Conservation (phyloP, 345 rosid species). For the Salix koriyanagi region DNA sequence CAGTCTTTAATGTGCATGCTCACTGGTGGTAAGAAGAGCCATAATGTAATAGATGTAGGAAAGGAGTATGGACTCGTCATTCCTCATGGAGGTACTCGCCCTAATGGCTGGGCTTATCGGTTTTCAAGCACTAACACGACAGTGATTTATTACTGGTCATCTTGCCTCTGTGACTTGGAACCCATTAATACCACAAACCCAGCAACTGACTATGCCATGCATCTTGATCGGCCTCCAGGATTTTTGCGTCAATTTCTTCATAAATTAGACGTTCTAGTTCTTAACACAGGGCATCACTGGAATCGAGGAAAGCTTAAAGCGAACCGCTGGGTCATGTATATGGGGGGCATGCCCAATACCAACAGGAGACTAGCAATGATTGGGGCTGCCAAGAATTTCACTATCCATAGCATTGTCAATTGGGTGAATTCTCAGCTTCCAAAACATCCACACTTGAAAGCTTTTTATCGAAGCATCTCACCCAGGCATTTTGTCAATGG, state of each 20-base stretch:
- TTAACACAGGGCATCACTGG: conserved; percentile 85
- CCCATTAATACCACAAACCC: conserved; percentile 50
- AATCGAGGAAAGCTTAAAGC: conserved; percentile 64
- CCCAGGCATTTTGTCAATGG: conserved; percentile 80
- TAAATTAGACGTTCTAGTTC: conserved; percentile 59
- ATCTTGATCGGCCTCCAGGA: conserved; percentile 77
- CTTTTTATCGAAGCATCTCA: conserved; percentile 69
- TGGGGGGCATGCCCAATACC: conserved; percentile 50
- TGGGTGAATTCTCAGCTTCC: conserved; percentile 72
- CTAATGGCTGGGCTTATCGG: conserved; percentile 73
- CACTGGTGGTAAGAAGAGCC: conserved; percentile 48
- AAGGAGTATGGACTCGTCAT: conserved; percentile 49
- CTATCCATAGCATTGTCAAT: conserved; percentile 57
- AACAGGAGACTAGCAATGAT: conserved; percentile 52
- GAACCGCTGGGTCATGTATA: conserved; percentile 73
- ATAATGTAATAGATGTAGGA: conserved; percentile 56
- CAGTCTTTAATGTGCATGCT: conserved; percentile 85
- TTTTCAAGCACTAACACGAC: conserved; percentile 67
- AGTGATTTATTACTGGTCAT: conserved; percentile 71
- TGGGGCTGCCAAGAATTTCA: conserved; percentile 65
- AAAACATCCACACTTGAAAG: conserved; percentile 46
- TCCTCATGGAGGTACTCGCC: conserved; percentile 50
- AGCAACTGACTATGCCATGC: conserved; percentile 61
- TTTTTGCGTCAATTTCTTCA: conserved; percentile 54
- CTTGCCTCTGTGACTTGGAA: conserved; percentile 60